Evolutionary conservation across 2,329 filamentous ascomycete genomes (phyloP), one percentile per base, ranked within the genome.

Genomic region (Macrophomina pseudophaseolina): DNA sequence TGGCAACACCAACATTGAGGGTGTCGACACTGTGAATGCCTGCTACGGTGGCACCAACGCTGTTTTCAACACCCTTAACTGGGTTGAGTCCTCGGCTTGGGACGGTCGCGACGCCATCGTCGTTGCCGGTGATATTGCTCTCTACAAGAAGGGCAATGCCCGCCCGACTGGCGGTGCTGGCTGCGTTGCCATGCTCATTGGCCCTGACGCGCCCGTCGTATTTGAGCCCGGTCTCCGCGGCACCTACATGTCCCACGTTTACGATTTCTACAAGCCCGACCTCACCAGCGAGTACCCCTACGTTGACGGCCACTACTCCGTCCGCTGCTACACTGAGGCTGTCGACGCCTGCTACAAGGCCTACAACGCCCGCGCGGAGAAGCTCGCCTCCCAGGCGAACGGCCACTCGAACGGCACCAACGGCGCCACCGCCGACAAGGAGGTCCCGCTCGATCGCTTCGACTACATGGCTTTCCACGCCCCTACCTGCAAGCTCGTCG

Each of bases 201-300:
- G 82, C 46, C 83, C 83, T 46, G 74, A 85, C 68, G 83, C 83
- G 49, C 83, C 83, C 35, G 70, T 85, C 66, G 82, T 78, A 28
- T 79, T 84, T 68, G 83, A 85, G 73, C 77, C 83, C 49, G 82
- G 82, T 67, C 79, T 80, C 67, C 80, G 83, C 64, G 83, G 83
- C 68, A 80, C 78, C 72, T 85, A 83, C 76, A 80, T 85, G 72
- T 81, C 75, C 69, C 83, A 85, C 74, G 80, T 78, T 38, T 85
- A 85, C 76, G 83, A 85, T 71, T 85, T 85, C 76, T 85, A 85
- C 80, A 85, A 85, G 81, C 80, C 83, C 65, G 83, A 85, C 70
- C 71, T 85, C 67, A 83, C 82, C 68, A 83, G 81, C 79, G 83
- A 85, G 72, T 85, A 85, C 73, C 83, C 83, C 35, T 75, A 84